Conservation (phyloP, 306 rosid genomes). For the Lathyrus aphaca region DNA sequence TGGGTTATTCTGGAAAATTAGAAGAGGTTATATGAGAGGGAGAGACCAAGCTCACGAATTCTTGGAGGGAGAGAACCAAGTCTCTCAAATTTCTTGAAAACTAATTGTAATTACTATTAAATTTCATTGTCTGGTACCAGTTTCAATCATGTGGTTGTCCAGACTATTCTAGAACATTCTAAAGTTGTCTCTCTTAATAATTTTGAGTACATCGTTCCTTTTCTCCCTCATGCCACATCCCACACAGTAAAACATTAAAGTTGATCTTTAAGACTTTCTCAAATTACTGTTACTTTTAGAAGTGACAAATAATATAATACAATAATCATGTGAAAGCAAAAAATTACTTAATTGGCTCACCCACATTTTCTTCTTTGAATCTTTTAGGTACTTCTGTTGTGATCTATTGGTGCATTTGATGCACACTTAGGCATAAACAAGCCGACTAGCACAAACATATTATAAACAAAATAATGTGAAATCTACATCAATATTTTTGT, state of each 20-base stretch:
- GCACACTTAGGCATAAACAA: background rate
- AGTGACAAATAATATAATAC: slow-evolving; percentile 13
- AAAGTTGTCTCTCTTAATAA: no score
- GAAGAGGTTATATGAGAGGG: no score
- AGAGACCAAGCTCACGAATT: no score
- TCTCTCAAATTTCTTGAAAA: no score
- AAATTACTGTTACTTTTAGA: background rate
- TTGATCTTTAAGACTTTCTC: slow-evolving; percentile 1
- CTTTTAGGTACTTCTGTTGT: background rate
- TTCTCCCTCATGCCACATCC: slow-evolving; percentile 27
- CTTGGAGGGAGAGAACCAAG: no score
- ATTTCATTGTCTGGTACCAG: no score
- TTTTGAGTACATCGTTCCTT: slow-evolving; percentile 6
- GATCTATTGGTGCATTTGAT: background rate
- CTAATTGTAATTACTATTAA: no score
- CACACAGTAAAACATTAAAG: background rate
- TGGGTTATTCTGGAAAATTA: no score
- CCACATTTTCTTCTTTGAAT: background rate
- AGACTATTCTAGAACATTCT: no score
- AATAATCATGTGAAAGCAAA: background rate
- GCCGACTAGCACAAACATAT: background rate
- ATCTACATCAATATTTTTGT: slow-evolving; percentile 12
- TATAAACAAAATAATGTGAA: slow-evolving; percentile 1
- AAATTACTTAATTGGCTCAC: background rate
- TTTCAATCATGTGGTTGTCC: no score